Evolutionary conservation across 176 grass and related monocot genomes (phyloP), one percentile per base, ranked within the genome.

Genomic region (Elaeis guineensis): DNA sequence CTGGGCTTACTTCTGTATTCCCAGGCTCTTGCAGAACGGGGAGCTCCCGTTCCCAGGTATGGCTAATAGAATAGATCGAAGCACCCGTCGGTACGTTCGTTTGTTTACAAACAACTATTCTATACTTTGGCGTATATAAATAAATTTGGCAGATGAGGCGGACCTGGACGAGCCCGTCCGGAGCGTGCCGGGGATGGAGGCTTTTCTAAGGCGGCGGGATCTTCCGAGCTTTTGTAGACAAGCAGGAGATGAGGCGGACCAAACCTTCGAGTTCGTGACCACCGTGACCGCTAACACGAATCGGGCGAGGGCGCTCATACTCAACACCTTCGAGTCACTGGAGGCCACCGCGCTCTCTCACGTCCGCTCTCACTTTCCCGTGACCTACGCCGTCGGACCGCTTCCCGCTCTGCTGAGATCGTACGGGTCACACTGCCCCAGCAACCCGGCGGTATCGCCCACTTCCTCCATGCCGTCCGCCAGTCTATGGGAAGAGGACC

Each of bases 1-100:
- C 0, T 59, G 73, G 76, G 58, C 80, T 0, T 83, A 62, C 50
- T 54, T 61, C 20, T 79, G 75, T 15, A 44, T 79, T 16, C 85
- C 75, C 14, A 6, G 24, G 17, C 61, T 64, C 2, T 5, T 64
- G 28, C 61, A 50, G 16, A 64, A 3, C 7, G 9, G 71, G 65
- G 15, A 67, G 61, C 39, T 49, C 61, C 17, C 71, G 21, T 0
- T 70, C 69, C 39, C 78, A 23, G 61, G 61, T 64, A 64, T 14
- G 19, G 4, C 48, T 21, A 17, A 5, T 21, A 19, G 35, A 44
- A 44, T 12, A 44, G 8, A 44, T 44, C 9, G 11, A 12, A 44
- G 35, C 7, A 9, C 32, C 8, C 32, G 23, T 23, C 23, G 23
- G 23, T 23, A 23, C 1, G 23, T 23, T 2, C 25, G 25, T 26